A percentile compares a stretch with the other conserved stretches of the same genome.
Conservation (phyloP, 805 yeast genomes). For the Ogataea parapolymorpha region DNA sequence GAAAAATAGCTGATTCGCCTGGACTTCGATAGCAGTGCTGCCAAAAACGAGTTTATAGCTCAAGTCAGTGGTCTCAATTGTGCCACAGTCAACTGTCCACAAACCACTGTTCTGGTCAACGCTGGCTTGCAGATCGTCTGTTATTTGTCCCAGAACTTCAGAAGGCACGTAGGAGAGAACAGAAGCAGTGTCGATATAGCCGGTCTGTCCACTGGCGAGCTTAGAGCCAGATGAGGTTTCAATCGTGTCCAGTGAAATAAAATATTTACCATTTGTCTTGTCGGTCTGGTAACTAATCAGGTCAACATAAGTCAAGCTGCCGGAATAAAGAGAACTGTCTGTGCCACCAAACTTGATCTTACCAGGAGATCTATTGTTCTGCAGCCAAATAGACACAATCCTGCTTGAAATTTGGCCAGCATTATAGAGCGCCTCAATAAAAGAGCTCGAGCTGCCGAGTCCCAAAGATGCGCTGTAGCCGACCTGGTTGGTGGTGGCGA, state of each 20-base stretch:
- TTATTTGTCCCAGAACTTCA: conserved; percentile 18
- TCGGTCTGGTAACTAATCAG: conserved; percentile 9
- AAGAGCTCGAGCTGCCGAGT: conserved; percentile 16
- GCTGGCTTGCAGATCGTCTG: conserved; percentile 15
- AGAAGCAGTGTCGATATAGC: conserved; percentile 55
- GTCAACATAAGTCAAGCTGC: conserved; percentile 19
- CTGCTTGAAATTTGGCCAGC: conserved; percentile 28
- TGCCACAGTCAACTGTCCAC: conserved; percentile 23
- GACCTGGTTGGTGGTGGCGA: conserved; percentile 16
- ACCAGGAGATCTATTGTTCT: conserved; percentile 25
- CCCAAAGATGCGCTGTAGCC: conserved; percentile 21
- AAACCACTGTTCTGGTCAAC: conserved; percentile 16
- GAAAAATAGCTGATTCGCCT: conserved; percentile 20
- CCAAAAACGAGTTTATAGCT: conserved; percentile 18
- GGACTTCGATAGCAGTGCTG: conserved; percentile 19
- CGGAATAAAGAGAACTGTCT: conserved; percentile 29
- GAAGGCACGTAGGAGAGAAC: conserved; percentile 48
- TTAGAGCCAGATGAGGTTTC: conserved; percentile 12
- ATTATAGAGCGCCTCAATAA: conserved; percentile 24
- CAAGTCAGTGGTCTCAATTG: conserved; percentile 12
- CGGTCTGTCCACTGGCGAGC: conserved; percentile 21
- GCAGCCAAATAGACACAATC: conserved; percentile 30
- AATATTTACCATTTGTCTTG: conserved; percentile 16
- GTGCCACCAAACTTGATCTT: conserved; percentile 32
- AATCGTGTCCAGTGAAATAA: conserved; percentile 15